Conservation (phyloP, 176 grass and related monocot species). For the Alloteropsis semialata region DNA sequence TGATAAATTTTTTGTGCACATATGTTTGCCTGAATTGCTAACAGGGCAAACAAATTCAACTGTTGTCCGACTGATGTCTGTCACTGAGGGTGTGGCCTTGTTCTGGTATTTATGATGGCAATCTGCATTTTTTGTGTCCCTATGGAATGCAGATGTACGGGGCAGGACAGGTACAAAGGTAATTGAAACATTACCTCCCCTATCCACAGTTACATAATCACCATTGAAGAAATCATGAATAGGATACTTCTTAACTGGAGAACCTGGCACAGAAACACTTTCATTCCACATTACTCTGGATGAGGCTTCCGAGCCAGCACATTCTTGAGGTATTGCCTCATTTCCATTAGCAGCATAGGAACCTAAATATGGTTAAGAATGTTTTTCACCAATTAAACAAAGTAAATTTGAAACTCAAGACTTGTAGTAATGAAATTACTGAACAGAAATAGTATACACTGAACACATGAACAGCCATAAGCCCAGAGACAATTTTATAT, state of each 20-base stretch:
- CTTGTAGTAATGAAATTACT: not conserved
- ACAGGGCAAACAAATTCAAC: conserved; percentile 14
- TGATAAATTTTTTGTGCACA: conserved; percentile 13
- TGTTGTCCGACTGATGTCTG: not conserved
- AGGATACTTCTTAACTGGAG: conserved; percentile 18
- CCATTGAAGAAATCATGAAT: conserved; percentile 62
- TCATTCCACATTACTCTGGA: conserved; percentile 13
- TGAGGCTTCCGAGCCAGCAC: conserved; percentile 13
- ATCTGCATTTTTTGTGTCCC: conserved; percentile 10
- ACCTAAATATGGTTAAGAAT: conserved; percentile 38
- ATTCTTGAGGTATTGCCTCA: conserved; percentile 31
- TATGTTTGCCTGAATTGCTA: conserved; percentile 24
- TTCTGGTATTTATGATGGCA: conserved; percentile 3
- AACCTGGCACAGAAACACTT: conserved; percentile 27
- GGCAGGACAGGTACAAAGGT: conserved; percentile 50
- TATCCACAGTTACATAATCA: conserved; percentile 60
- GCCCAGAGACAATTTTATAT: not conserved
- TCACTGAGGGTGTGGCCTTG: not conserved
- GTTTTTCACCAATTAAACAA: conserved; percentile 8
- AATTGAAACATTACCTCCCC: conserved; percentile 50
- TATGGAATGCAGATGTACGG: conserved; percentile 25
- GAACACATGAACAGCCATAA: not conserved
- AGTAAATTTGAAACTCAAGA: not conserved
- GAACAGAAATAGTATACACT: not conserved
- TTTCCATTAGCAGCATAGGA: conserved; percentile 20